These are phyloP conservation scores for Carex pumila DNA, from an alignment of 176 grass and related monocot genomes.

Conservation along the genomic window DNA sequence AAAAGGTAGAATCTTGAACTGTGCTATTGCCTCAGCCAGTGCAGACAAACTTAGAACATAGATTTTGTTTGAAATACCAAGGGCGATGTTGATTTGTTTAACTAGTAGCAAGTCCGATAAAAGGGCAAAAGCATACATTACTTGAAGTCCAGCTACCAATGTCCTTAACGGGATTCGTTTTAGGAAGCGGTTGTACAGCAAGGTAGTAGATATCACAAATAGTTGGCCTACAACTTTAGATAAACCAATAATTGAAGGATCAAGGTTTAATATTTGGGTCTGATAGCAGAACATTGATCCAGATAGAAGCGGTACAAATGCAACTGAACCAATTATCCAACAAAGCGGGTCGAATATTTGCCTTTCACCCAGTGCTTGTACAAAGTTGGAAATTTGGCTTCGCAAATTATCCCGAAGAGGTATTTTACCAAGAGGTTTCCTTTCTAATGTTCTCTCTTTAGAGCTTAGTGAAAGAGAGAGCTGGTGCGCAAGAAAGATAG, in stretches of 20 bases:
- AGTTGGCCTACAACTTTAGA: constrained; percentile 83
- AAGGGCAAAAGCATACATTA: constrained; percentile 51
- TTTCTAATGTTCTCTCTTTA: constrained; percentile 45
- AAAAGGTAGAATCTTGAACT: constrained; percentile 84
- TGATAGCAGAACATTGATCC: constrained; percentile 88
- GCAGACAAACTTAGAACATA: constrained; percentile 67
- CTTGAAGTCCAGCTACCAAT: constrained; percentile 45
- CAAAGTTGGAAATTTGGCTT: constrained; percentile 51
- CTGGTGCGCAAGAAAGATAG: constrained; percentile 57
- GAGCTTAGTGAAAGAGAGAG: constrained; percentile 51
- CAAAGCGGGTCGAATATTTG: constrained; percentile 56
- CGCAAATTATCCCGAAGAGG: constrained; percentile 40
- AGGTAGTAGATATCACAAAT: constrained; percentile 56
- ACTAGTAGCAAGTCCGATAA: constrained; percentile 63
- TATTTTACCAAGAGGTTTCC: constrained; percentile 14
- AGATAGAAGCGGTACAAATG: constrained; percentile 65
- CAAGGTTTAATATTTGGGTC: constrained; percentile 65
- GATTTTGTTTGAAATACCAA: constrained; percentile 70
- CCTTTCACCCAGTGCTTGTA: constrained; percentile 33
- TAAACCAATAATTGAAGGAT: constrained; percentile 69
- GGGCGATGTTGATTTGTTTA: constrained; percentile 62
- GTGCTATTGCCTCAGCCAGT: constrained; percentile 73
- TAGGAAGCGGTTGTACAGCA: constrained; percentile 50
- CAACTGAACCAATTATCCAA: constrained; percentile 77
- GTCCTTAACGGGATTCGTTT: constrained; percentile 57